Percentiles rank a stretch among this genome's conserved stretches.
phyloP scores from a whole-genome alignment of 2,329 filamentous ascomycete species.

The Cercospora sp. region DNA sequence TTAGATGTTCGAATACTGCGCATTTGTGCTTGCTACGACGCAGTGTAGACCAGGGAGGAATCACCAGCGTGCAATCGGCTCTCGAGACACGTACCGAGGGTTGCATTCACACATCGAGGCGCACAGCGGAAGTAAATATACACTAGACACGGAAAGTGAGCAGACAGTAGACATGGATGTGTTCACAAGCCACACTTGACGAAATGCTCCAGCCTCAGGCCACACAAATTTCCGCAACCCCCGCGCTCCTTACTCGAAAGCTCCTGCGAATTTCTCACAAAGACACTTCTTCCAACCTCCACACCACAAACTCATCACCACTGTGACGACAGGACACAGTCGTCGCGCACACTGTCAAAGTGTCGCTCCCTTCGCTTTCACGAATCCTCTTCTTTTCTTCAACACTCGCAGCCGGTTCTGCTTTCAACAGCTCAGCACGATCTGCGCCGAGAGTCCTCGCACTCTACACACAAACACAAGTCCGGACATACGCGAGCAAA shows the following conservation, averaged over 20 bases:
- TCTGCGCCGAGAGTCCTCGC: slow-evolving; percentile 22
- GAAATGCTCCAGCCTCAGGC: background rate
- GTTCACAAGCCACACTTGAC: background rate
- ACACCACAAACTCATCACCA: slow-evolving; percentile 9
- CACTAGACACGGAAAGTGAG: background rate
- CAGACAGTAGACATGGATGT: background rate
- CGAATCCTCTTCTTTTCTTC: slow-evolving; percentile 31
- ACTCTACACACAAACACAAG: slow-evolving; percentile 15
- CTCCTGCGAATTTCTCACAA: slow-evolving; percentile 7
- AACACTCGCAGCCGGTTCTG: slow-evolving; percentile 40
- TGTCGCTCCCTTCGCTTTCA: slow-evolving; percentile 32
- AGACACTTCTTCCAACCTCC: background rate
- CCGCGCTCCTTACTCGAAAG: slow-evolving; percentile 3
- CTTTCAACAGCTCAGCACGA: slow-evolving; percentile 29
- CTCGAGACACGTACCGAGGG: background rate
- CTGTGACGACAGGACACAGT: slow-evolving; percentile 35
- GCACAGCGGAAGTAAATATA: background rate
- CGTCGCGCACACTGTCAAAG: slow-evolving; percentile 32
- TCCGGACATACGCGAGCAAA: slow-evolving; percentile 55
- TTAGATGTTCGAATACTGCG: slow-evolving; percentile 23
- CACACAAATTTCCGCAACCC: background rate
- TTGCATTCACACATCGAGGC: background rate
- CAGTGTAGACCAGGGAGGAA: background rate
- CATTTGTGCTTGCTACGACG: background rate
- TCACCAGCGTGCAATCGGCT: background rate